Conservation (phyloP, 495 filamentous ascomycete genomes). For the Articulospora tetracladia region DNA sequence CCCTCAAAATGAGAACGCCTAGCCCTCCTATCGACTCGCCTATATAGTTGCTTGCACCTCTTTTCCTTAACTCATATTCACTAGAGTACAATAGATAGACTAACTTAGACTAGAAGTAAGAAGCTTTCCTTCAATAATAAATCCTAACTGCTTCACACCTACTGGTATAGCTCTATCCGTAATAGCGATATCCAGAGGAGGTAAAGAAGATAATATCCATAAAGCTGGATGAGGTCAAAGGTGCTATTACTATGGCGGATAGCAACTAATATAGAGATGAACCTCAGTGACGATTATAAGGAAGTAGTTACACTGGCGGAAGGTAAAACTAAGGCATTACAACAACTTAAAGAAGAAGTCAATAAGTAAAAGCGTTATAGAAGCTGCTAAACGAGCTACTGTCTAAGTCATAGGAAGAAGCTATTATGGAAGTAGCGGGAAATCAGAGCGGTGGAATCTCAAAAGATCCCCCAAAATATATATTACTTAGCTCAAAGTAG, state of each 20-base stretch:
- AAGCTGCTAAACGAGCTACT: conserved; percentile 31
- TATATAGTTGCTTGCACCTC: too few species aligned
- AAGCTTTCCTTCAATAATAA: too few species aligned
- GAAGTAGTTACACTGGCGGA: conserved; percentile 16
- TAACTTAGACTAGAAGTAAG: too few species aligned
- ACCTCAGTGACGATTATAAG: conserved; percentile 25
- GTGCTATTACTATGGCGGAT: conserved; percentile 29
- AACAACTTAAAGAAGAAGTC: conserved; percentile 31
- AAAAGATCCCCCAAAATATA: too few species aligned
- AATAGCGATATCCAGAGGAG: conserved; percentile 18
- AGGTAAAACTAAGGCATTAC: conserved; percentile 26
- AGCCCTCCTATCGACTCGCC: too few species aligned
- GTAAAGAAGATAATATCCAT: conserved; percentile 27
- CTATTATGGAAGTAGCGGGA: conserved; percentile 20
- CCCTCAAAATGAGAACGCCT: too few species aligned
- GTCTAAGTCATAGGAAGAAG: conserved; percentile 29
- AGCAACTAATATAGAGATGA: conserved; percentile 14
- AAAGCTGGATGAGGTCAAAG: conserved; percentile 26
- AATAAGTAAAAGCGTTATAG: conserved; percentile 18
- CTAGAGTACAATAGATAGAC: too few species aligned
- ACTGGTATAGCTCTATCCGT: conserved; percentile 26
- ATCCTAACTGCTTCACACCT: too few species aligned
- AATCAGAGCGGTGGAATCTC: conserved; percentile 9
- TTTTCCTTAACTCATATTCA: too few species aligned
- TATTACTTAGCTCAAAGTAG: too few species aligned